Percentiles rank a stretch among this genome's conserved stretches.
Evolutionary conservation across 2,329 filamentous ascomycete species (phyloP).

Genomic region (Curvularia sp.): DNA sequence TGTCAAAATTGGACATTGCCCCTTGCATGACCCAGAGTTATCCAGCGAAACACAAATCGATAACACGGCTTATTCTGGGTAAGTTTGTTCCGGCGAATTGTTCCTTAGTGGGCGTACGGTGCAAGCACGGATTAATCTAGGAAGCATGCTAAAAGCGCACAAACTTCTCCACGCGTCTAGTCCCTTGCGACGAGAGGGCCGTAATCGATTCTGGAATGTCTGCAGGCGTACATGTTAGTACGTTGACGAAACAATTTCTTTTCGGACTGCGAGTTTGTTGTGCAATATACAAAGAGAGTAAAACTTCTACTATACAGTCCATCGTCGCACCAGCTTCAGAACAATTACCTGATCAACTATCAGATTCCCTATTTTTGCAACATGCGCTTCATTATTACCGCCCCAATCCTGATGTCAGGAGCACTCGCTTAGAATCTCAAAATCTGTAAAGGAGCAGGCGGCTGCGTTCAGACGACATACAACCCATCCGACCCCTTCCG

Average conservation of each 20-base stretch:
- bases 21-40: not conserved
- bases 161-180: not conserved
- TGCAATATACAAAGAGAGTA: constrained; percentile 1
- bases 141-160: not conserved
- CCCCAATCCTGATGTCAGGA: not conserved
- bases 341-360: not conserved
- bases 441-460: not conserved
- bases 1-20: not conserved
- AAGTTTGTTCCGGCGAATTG: not conserved
- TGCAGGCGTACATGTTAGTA: not conserved
- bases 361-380: not conserved
- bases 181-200: not conserved
- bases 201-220: not conserved
- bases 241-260: not conserved
- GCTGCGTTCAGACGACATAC: not conserved
- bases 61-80: not conserved
- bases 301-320: not conserved
- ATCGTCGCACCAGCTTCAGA: not conserved
- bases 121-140: constrained; percentile 1
- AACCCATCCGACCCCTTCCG: not conserved
- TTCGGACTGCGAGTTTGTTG: not conserved
- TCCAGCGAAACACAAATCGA: not conserved
- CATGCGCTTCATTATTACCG: not conserved
- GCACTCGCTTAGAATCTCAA: not conserved
- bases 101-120: not conserved